A percentile compares a stretch with the other conserved stretches of the same genome.
Evolutionary conservation across 164 flowering plant species (phyloP).

Genomic region (Chimonanthus praecox): DNA sequence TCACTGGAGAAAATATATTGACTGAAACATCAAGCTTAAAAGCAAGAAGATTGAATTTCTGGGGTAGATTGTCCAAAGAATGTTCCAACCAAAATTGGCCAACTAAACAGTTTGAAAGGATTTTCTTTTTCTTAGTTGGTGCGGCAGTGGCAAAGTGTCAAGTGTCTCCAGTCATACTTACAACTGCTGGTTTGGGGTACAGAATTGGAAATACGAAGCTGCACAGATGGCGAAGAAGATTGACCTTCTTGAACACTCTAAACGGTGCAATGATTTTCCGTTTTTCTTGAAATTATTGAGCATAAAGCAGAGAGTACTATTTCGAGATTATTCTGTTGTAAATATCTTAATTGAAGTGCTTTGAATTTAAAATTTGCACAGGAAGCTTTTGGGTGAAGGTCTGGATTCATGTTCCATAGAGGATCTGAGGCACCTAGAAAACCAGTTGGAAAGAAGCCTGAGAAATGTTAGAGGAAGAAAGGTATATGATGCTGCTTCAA

Average conservation of each 20-base stretch:
- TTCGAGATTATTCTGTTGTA: not conserved
- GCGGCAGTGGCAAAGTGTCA: not conserved
- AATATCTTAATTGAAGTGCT: not conserved
- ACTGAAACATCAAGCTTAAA: too few species aligned
- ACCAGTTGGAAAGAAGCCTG: conserved; percentile 62
- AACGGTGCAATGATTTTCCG: conserved; percentile 30
- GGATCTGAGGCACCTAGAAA: conserved; percentile 65
- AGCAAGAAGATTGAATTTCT: too few species aligned
- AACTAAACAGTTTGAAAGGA: too few species aligned
- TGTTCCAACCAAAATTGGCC: too few species aligned
- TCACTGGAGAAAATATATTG: too few species aligned
- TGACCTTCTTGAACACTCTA: conserved; percentile 63
- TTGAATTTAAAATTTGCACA: conserved; percentile 12
- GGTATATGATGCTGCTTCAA: conserved; percentile 23
- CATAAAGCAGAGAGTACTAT: not conserved
- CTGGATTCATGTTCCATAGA: conserved; percentile 50
- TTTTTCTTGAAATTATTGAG: not conserved
- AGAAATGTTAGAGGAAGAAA: conserved; percentile 53
- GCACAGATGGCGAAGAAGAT: conserved; percentile 62
- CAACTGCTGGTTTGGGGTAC: conserved; percentile 16
- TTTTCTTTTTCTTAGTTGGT: too few species aligned
- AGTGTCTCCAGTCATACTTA: not conserved
- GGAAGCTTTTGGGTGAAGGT: conserved; percentile 77
- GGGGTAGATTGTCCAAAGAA: too few species aligned
- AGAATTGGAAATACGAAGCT: conserved; percentile 67